Evolutionary conservation across 305 asterid genomes (phyloP).

Genomic region (Striga hermonthica): DNA sequence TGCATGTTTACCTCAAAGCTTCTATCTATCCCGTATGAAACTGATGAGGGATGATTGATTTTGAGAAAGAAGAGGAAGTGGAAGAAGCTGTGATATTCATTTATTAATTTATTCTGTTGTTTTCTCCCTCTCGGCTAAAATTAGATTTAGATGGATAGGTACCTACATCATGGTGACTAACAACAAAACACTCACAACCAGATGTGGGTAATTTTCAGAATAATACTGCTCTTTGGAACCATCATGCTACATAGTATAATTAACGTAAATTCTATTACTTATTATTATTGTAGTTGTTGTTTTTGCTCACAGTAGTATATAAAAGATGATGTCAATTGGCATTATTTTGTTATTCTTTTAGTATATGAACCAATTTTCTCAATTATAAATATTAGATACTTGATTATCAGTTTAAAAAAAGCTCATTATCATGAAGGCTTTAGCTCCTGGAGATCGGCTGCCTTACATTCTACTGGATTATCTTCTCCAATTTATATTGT

Average conservation of each 20-base stretch:
- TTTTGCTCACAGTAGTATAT: neutral
- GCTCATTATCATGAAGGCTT: neutral
- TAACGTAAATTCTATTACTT: neutral
- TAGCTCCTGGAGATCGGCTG: slow-evolving; percentile 28
- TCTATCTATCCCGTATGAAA: neutral
- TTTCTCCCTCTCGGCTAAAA: neutral
- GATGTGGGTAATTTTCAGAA: neutral
- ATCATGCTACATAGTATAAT: slow-evolving; percentile 1
- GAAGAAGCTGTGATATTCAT: neutral
- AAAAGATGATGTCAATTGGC: neutral
- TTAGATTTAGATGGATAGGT: slow-evolving; percentile 20
- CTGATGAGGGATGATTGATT: slow-evolving; percentile 13
- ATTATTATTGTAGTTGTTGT: neutral
- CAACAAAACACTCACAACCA: neutral
- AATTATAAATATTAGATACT: slow-evolving; percentile 13
- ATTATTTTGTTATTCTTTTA: neutral
- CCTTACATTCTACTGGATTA: slow-evolving; percentile 20
- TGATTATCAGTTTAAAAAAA: slow-evolving; percentile 7
- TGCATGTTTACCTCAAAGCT: neutral
- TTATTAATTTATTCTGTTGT: too few species aligned
- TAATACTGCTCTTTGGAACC: slow-evolving; percentile 10
- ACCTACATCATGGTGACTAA: slow-evolving; percentile 12
- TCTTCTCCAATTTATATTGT: neutral
- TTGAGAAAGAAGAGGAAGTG: slow-evolving; percentile 11
- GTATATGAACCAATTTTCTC: slow-evolving; percentile 17